Evolutionary conservation across 176 grass and related monocot genomes (phyloP), one percentile per base, ranked within the genome.

Genomic region (Aegilops sharonensis): DNA sequence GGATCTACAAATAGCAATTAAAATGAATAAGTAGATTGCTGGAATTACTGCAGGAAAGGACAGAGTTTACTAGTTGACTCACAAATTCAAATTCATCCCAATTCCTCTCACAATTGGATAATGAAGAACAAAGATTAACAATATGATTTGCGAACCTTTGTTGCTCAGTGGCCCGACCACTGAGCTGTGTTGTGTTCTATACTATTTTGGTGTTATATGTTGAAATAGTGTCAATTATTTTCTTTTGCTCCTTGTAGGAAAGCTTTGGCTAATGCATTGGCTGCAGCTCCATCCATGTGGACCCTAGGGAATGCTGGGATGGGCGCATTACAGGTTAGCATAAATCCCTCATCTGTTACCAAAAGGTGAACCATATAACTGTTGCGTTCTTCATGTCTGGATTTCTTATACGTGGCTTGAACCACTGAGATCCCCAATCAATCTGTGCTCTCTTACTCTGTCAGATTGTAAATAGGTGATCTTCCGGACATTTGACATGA

Each of bases 271-370:
- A 98, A 98, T 79, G 96, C 96, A 25, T 87, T 98, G 69, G 96
- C 96, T 67, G 89, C 89, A 59, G 96, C 96, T 86, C 96, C 96
- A 42, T 98, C 96, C 45, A 98, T 98, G 92, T 98, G 96, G 96
- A 95, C 83, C 85, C 90, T 95, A 15, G 96, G 96, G 36, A 95
- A 98, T 85, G 94, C 93, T 81, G 96, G 96, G 86, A 98, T 98
- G 96, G 93, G 96, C 36, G 94, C 96, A 23, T 89, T 98, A 47
- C 93, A 98, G 89, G 96, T 95, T 78, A 88, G 23, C 45, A 86
- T 84, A 75, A 50, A 71, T 81, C 37, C 63, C 48, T 78, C 34
- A 12, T 68, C 27, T 23, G 30, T n/a, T 80, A 62, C 8, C 36
- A 76, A 70, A 64, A 12, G 12, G n/a, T 4, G 3, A 77, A 56